Base-by-base conservation (phyloP, 495 filamentous ascomycete species). In the Polyplosphaeria fusca region DNA sequence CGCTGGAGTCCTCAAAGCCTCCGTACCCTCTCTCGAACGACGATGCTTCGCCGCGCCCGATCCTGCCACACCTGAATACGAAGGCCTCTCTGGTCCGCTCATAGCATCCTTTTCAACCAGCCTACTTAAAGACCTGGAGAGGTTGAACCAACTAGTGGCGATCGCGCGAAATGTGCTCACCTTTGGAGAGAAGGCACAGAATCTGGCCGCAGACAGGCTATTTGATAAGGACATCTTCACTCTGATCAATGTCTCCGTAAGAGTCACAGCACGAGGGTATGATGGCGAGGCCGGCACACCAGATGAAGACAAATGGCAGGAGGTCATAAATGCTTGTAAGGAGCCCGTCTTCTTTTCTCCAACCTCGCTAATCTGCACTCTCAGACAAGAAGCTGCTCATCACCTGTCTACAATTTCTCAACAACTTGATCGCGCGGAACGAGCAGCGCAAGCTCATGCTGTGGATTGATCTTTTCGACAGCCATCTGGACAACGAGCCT, bases 401-500 rank as follows among this genome's bases (percentile, higher is more conserved):
- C 20, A 93, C 88, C 0, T 87, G 86, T 47, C 78, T 96, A 12
- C 91, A 96, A 70, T 89, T 92, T 66, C 81, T 91, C 24, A 90
- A 95, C 67, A 96, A 96, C 64, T 86, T 92, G 71, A 87, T 91
- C 24, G 88, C 89, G 72, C 86, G 89, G 61, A 95, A 96, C 52
- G 91, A 96, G 70, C 80, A 87, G 26, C 86, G 88, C 48, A 95
- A 96, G 73, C 86, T 95, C 76, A 78, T 88, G 2, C 85, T 96
- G 24, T 96, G 91, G 91, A 76, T 89, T 37, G 86, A 89, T 65
- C 76, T 96, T 1, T 92, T 91, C 65, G 86, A 88, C 66, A 67
- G 58, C 38, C 46, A 64, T 23, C 44, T 58, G 14, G 66, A 66
- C 16, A 58, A 57, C 30, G 65, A 53, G 20, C 56, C 64, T 4